Percentiles rank a stretch among this genome's conserved stretches.
Conservation (phyloP, 2,329 filamentous ascomycete genomes). For the Talaromyces marneffei region DNA sequence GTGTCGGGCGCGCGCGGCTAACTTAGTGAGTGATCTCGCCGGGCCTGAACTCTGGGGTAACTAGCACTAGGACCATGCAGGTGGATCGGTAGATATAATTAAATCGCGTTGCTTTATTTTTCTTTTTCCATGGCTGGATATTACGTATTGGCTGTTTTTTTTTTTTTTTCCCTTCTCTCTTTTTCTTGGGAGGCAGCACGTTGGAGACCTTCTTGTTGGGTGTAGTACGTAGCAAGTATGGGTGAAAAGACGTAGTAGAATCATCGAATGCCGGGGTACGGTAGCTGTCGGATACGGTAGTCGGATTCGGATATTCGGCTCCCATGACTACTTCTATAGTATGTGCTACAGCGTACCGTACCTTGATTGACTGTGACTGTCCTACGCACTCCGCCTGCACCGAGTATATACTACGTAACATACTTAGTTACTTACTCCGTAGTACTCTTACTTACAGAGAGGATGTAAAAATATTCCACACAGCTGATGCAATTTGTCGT, state of each 20-base stretch:
- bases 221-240: too few relatives aligned
- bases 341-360: not conserved
- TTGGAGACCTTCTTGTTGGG: too few relatives aligned
- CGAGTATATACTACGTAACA: too few relatives aligned
- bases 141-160: not conserved
- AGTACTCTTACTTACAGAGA: not conserved
- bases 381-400: not conserved
- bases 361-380: not conserved
- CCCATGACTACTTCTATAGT: not conserved
- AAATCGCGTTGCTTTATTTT: not conserved
- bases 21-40: not conserved
- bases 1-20: not conserved
- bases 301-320: not conserved
- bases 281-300: not conserved
- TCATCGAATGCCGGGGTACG: not conserved
- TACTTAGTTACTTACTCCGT: too few relatives aligned
- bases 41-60: conserved; percentile 1
- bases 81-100: not conserved
- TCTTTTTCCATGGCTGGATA: not conserved
- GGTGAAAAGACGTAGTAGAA: too few relatives aligned
- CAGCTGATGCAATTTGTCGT: conserved; percentile 8
- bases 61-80: not conserved
- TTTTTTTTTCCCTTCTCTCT: too few relatives aligned
- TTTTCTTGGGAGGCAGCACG: too few relatives aligned
- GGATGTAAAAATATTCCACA: not conserved